phyloP scores from a whole-genome alignment of 108 stramenopile genomes.

The Nannochloropsis salina region DNA sequence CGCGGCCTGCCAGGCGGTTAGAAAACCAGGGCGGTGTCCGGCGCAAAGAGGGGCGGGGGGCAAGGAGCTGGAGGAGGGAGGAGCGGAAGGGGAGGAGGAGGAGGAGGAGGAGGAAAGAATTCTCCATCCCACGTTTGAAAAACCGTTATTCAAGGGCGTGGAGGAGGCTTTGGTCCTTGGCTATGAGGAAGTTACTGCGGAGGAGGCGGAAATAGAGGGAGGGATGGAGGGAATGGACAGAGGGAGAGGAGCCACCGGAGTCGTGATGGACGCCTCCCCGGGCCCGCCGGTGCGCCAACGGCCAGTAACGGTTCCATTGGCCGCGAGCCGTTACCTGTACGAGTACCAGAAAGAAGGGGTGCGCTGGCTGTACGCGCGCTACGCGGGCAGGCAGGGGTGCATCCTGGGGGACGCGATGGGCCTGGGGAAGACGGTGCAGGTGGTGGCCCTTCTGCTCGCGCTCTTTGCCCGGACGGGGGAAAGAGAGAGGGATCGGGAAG shows the following conservation, averaged over 20 bases:
- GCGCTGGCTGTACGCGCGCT: conserved; percentile 36
- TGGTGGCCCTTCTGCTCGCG: conserved; percentile 25
- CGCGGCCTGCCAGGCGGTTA: too few relatives aligned
- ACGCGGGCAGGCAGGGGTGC: conserved; percentile 22
- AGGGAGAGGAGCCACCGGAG: not conserved
- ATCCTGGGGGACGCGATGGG: conserved; percentile 44
- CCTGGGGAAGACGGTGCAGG: conserved; percentile 43
- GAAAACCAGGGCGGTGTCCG: too few relatives aligned
- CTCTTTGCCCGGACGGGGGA: conserved; percentile 31
- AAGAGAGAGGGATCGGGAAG: not conserved
- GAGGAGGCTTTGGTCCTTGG: conserved; percentile 26
- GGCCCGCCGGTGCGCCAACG: too few relatives aligned
- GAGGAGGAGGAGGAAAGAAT: conserved; percentile 20
- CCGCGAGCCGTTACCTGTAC: conserved; percentile 32
- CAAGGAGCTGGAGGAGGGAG: not conserved
- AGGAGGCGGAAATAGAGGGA: too few relatives aligned
- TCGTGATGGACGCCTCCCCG: conserved; percentile 29
- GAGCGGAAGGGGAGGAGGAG: conserved; percentile 20
- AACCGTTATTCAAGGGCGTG: conserved; percentile 29
- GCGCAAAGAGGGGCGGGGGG: too few relatives aligned
- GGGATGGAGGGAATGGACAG: not conserved
- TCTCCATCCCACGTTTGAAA: conserved; percentile 26
- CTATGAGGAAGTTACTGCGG: not conserved
- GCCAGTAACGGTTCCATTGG: not conserved
- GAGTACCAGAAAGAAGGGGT: conserved; percentile 38